Base-by-base conservation (phyloP, 2,329 filamentous ascomycete species). In the Trichoderma pleuroti region DNA sequence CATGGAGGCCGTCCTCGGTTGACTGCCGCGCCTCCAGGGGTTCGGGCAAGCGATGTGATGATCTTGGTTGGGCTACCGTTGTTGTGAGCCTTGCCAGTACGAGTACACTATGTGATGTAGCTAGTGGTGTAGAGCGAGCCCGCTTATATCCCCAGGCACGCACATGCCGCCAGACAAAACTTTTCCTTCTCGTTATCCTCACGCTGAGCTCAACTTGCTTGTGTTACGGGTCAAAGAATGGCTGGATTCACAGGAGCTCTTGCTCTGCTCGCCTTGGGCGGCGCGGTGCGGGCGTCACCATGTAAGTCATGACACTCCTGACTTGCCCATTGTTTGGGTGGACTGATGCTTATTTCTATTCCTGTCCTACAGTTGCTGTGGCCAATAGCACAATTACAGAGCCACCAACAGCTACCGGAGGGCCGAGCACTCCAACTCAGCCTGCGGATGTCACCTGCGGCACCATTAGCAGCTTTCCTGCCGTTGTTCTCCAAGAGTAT, bases 141-240 rank as follows among this genome's bases (percentile, higher is more conserved):
- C 46, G 24, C n/a, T 54, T 70, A 56, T 70, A 32, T 56, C 46
- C 63, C 34, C 24, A 63, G 52, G 16, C 46, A 61, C 54, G 39
- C 63, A 52, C 34, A 26, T 68, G 69, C 16, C 26, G 11, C 11
- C 14, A n/a, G 21, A 2, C 28, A 54, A 66, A 68, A 26, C 39
- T 46, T 52, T 39, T 61, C 21, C 56, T 68, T 34, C 21, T n/a
- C 36, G 52, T n/a, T 54, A 28, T 36, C 12, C 32, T 68, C 30
- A 61, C 24, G 16, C 64, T 64, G 46, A 52, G 49, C 39, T 42
- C 34, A 30, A 26, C 16, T 30, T 34, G 4, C 28, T 16, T 34
- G 34, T 30, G 57, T 14, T 70, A 62, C 67, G 30, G 49, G 49
- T 52, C 39, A 46, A 70, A 70, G 11, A 12, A 70, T 70, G 68